Evolutionary conservation across 1,284 basidiomycete genomes (phyloP).

Genomic region (Ustilago cynodontis): DNA sequence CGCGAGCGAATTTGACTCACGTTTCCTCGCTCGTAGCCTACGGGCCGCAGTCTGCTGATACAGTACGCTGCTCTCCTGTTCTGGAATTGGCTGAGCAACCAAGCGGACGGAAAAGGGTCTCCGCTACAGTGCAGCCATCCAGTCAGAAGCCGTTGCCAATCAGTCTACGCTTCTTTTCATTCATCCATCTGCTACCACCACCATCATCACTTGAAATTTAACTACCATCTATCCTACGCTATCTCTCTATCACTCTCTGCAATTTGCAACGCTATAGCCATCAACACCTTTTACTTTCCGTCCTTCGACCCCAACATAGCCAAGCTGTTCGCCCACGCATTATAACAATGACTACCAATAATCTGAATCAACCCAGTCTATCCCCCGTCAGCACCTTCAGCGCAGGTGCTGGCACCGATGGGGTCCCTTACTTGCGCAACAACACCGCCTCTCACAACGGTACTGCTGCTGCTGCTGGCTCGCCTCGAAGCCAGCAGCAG

Average conservation of each 20-base stretch:
- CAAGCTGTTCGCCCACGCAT: slow-evolving; percentile 46
- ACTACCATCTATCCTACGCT: too few species aligned
- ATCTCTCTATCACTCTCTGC: too few species aligned
- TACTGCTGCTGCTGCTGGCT: slow-evolving; percentile 39
- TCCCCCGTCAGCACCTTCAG: slow-evolving; percentile 51
- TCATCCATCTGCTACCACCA: not conserved
- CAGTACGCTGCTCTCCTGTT: not conserved
- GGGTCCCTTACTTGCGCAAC: slow-evolving; percentile 49
- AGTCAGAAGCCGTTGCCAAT: too few species aligned
- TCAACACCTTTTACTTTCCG: not conserved
- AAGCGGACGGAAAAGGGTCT: slow-evolving; percentile 15
- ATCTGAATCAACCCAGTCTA: slow-evolving; percentile 51
- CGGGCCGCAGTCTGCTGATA: too few species aligned
- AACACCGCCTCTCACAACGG: slow-evolving; percentile 2
- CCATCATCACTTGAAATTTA: not conserved
- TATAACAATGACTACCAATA: slow-evolving; percentile 52
- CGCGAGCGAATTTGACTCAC: slow-evolving; percentile 25
- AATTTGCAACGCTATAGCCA: not conserved
- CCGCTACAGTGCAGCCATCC: not conserved
- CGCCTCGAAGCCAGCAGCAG: slow-evolving; percentile 45
- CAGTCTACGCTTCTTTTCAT: not conserved
- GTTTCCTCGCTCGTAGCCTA: not conserved
- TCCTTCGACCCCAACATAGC: slow-evolving; percentile 17
- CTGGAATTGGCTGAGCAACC: slow-evolving; percentile 1
- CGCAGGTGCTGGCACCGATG: slow-evolving; percentile 52